Evolutionary conservation across 495 filamentous ascomycete genomes (phyloP).

Genomic region (Hypoxylon fuscum): DNA sequence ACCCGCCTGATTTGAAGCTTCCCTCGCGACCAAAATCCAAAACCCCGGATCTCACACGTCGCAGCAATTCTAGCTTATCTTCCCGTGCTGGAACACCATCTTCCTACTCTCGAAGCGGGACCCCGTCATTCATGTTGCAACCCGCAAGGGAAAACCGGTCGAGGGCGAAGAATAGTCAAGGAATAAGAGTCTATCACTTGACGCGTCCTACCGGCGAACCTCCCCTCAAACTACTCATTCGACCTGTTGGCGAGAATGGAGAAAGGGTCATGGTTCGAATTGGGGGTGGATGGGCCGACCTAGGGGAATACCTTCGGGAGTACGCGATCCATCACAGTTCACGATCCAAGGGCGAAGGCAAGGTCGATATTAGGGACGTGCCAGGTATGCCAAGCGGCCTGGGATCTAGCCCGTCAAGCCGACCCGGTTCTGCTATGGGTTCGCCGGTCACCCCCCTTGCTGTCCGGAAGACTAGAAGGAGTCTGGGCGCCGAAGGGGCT

Average conservation of each 20-base stretch:
- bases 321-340: conserved; percentile 90
- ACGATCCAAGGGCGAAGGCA: conserved; percentile 57
- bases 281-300: conserved; percentile 94
- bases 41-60: conserved; percentile 46
- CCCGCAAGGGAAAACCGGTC: conserved; percentile 58
- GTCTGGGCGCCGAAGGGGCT: conserved; percentile 42
- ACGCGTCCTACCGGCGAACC: conserved; percentile 81
- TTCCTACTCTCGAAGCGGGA: conserved; percentile 60
- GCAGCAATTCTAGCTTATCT: conserved; percentile 56
- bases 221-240: conserved; percentile 92
- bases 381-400: conserved; percentile 38
- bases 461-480: conserved; percentile 61
- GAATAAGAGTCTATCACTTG: conserved; percentile 92
- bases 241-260: conserved; percentile 86
- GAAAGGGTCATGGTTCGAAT: conserved; percentile 97
- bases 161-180: conserved; percentile 61
- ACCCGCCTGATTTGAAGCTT: conserved; percentile 57
- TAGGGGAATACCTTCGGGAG: conserved; percentile 93
- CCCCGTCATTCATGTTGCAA: conserved; percentile 74
- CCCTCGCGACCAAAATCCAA: conserved; percentile 50
- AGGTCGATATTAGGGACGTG: conserved; percentile 69
- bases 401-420: conserved; percentile 54
- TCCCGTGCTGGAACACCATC: conserved; percentile 44
- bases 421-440: conserved; percentile 50
- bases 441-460: conserved; percentile 51